Conservation (phyloP, 192 early-diverging fungal species). For the Podila minutissima region DNA sequence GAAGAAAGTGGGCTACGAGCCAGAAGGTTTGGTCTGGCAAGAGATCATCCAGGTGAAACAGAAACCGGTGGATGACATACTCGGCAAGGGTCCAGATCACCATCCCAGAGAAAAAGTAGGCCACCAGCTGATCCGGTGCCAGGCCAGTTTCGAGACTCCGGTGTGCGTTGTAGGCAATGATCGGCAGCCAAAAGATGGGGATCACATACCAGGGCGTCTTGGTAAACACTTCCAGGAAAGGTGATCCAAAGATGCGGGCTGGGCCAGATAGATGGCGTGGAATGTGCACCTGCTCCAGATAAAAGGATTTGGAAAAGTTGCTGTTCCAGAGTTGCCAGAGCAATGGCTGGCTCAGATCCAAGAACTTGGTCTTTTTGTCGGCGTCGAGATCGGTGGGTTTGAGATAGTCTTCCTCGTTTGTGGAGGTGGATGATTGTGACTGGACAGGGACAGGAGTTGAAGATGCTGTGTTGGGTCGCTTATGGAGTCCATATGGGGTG, state of each 20-base stretch:
- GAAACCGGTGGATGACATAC: constrained; percentile 91
- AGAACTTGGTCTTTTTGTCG: constrained; percentile 73
- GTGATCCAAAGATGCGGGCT: constrained; percentile 86
- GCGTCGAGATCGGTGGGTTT: constrained; percentile 57
- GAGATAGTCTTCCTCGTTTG: constrained; percentile 50
- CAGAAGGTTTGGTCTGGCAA: constrained; percentile 86
- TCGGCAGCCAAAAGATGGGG: constrained; percentile 90
- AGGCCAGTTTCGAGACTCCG: constrained; percentile 46
- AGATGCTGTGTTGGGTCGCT: not conserved
- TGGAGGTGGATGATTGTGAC: not conserved
- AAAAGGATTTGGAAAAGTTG: constrained; percentile 83
- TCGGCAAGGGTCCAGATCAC: constrained; percentile 88
- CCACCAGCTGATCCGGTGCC: constrained; percentile 44
- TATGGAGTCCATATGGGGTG: not conserved
- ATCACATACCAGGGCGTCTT: constrained; percentile 93
- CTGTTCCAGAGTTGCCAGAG: constrained; percentile 80
- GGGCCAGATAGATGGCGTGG: constrained; percentile 81
- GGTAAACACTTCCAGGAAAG: constrained; percentile 83
- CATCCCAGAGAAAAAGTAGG: constrained; percentile 73
- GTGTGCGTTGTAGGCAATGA: constrained; percentile 60
- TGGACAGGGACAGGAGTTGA: not conserved
- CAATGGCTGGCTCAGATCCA: constrained; percentile 85
- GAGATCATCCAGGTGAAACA: constrained; percentile 92
- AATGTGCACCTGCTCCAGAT: constrained; percentile 91
- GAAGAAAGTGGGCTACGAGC: constrained; percentile 84